Base-by-base conservation (phyloP, 768 basidiomycete genomes). In the Coprinopsis marcescibilis region DNA sequence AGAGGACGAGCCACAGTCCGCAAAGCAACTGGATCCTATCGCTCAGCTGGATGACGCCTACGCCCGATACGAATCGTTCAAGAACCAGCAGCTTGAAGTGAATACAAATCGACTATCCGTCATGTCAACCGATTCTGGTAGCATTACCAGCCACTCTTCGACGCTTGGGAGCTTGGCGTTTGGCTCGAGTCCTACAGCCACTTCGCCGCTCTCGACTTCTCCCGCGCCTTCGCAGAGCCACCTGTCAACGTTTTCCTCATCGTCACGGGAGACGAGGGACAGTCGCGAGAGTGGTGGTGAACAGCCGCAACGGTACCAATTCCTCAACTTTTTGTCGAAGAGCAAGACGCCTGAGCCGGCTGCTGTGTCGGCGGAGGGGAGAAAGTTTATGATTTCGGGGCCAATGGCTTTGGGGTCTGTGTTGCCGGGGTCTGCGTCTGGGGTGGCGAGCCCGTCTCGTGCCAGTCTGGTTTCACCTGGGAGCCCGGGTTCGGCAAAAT, bases 21-120 rank as follows among this genome's bases (percentile, higher is more conserved):
- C 65, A 19, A 4, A 58, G 59, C 33, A 50, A 54, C n/a, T 62
- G 11, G 70, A 76, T 35, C 68, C 75, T 52, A 65, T 69, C 35
- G 58, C 62, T 3, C 70, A 63, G 4, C 66, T 87, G 29, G 85
- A 91, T 55, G 91, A 95, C 61, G 93, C 93, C 0, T 95, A 85
- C 61, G 88, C 89, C 47, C 75, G 90, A 29, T 96, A 95, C 58
- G 89, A 94, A 60, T 71, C 81, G n/a, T 93, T 83, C 65, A 79
- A 79, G 58, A 78, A 80, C 57, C 66, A 64, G 35, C 73, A 75
- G 17, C 27, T 51, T 5, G 53, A 48, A 15, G 43, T 27, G 17
- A 71, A 66, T 46, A 55, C 33, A 38, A 78, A 77, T 50, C 68
- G 85, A 42, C 62, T 83, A 50, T 85, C 87, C 7, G 66, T 78